Conservation (phyloP, 2,329 filamentous ascomycete species). For the Calonectria henricotiae region DNA sequence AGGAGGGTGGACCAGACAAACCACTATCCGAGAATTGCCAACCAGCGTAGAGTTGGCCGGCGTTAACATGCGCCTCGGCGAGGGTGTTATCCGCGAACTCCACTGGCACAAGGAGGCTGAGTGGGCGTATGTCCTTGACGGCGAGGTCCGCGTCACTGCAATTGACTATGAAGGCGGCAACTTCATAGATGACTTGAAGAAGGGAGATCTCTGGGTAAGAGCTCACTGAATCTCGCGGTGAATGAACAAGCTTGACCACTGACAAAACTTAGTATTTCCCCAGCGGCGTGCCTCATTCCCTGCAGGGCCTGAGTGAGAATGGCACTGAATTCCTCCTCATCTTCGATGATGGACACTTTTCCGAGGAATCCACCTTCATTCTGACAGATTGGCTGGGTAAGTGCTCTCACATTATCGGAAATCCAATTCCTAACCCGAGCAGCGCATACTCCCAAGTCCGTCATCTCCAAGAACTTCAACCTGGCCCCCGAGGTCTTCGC, state of each 20-base stretch:
- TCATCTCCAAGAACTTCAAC: constrained; percentile 84
- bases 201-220: constrained; percentile 76
- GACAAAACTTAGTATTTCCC: constrained; percentile 74
- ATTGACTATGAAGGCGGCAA: constrained; percentile 83
- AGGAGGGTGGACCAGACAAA: constrained; percentile 84
- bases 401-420: constrained; percentile 39
- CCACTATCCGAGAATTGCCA: constrained; percentile 76
- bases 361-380: constrained; percentile 79
- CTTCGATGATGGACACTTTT: constrained; percentile 68
- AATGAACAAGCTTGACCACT: not conserved
- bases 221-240: no score
- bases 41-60: constrained; percentile 80
- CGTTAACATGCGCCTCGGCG: constrained; percentile 84
- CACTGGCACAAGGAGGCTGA: constrained; percentile 89
- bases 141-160: constrained; percentile 80
- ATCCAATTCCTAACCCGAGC: constrained; percentile 34
- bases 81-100: constrained; percentile 82
- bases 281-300: constrained; percentile 82
- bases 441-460: constrained; percentile 81
- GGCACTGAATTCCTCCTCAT: constrained; percentile 69
- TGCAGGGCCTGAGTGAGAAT: constrained; percentile 80
- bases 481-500: constrained; percentile 80
- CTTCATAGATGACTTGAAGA: constrained; percentile 83
- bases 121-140: constrained; percentile 83
- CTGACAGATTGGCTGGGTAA: constrained; percentile 81